phyloP scores from a whole-genome alignment of 352 stramenopile genomes.

The Phytophthora crassamura region DNA sequence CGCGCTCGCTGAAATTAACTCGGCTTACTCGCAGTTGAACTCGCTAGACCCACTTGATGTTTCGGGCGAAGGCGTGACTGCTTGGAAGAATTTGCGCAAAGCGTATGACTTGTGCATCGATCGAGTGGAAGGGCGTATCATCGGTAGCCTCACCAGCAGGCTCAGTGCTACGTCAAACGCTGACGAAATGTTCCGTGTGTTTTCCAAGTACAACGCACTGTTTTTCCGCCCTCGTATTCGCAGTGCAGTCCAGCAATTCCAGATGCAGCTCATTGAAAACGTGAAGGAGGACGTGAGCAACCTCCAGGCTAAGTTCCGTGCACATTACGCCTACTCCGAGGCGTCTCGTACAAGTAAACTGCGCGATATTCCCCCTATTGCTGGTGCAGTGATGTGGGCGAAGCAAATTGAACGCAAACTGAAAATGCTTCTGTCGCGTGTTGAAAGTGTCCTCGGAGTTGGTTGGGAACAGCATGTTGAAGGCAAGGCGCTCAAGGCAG shows the following conservation, averaged over 20 bases:
- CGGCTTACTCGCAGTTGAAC: conserved; percentile 87
- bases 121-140: conserved; percentile 92
- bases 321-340: conserved; percentile 97
- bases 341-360: conserved; percentile 94
- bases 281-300: conserved; percentile 97
- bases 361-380: conserved; percentile 97
- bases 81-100: conserved; percentile 90
- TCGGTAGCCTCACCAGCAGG: conserved; percentile 87
- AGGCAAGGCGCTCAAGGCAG: conserved; percentile 95
- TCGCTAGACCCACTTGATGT: conserved; percentile 87
- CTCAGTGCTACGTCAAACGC: conserved; percentile 92
- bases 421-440: conserved; percentile 95
- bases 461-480: conserved; percentile 98
- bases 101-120: conserved; percentile 93
- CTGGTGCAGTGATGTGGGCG: conserved; percentile 99
- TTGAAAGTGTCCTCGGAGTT: conserved; percentile 96
- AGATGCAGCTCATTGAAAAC: conserved; percentile 98
- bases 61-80: conserved; percentile 75
- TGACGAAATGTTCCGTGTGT: conserved; percentile 97
- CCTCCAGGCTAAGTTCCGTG: conserved; percentile 95
- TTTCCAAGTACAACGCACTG: conserved; percentile 98
- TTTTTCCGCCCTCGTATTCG: conserved; percentile 96
- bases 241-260: conserved; percentile 98
- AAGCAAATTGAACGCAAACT: conserved; percentile 99
- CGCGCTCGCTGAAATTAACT: conserved; percentile 88